Percentiles rank a stretch among this genome's conserved stretches.
Evolutionary conservation across 2,329 filamentous ascomycete genomes (phyloP).

Genomic region (Daldinia sp.): DNA sequence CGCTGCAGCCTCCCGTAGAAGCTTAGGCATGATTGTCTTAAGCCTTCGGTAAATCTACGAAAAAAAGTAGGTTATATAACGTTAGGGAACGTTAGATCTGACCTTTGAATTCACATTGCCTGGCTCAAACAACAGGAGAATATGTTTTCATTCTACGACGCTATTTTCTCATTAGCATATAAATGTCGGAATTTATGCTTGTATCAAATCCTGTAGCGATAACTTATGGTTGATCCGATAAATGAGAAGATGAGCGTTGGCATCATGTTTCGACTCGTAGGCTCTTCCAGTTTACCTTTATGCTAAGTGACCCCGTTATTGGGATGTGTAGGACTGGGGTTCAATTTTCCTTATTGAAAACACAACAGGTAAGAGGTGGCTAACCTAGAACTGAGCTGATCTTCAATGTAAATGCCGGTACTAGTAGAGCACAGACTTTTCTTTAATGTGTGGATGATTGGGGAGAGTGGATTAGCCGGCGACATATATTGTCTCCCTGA

Average conservation of each 20-base stretch:
- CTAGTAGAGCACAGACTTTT: neutral
- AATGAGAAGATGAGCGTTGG: neutral
- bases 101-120: neutral
- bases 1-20: slow-evolving; percentile 53
- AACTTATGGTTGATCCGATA: neutral
- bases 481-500: neutral
- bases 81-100: neutral
- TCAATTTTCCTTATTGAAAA: neutral
- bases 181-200: neutral
- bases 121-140: neutral
- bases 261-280: neutral
- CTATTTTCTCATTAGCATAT: neutral
- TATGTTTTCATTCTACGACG: neutral
- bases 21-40: neutral
- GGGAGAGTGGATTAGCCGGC: neutral
- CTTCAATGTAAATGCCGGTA: neutral
- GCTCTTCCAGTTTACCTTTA: neutral
- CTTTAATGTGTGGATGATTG: neutral
- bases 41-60: neutral
- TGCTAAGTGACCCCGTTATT: neutral
- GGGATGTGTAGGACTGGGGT: neutral
- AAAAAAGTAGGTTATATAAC: neutral
- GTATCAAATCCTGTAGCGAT: neutral
- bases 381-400: neutral
- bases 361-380: neutral